Conservation (phyloP, 208 protist species). For the Acanthamoeba divionensis region DNA sequence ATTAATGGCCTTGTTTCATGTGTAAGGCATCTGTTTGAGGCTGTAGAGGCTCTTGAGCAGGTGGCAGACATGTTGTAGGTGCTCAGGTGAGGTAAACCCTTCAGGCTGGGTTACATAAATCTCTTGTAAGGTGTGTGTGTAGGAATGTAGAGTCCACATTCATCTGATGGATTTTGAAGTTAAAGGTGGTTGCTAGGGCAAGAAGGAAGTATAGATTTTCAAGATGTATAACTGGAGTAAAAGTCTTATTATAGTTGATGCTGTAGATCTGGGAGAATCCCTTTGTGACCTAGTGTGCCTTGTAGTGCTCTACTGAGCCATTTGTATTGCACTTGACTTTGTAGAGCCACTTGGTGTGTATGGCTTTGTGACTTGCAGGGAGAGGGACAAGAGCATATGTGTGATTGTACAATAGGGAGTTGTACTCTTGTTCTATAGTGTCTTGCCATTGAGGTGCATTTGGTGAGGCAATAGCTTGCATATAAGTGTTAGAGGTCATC, state of each 20-base stretch:
- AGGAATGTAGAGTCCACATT: conserved; percentile 5
- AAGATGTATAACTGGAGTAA: neutral
- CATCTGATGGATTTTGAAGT: too few relatives aligned
- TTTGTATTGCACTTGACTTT: neutral
- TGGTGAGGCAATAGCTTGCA: too few relatives aligned
- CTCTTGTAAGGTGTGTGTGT: neutral
- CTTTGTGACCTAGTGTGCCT: neutral
- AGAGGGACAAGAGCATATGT: too few relatives aligned
- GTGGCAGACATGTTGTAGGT: neutral
- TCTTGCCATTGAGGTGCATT: too few relatives aligned
- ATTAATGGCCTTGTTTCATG: too few relatives aligned
- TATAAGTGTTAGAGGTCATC: too few relatives aligned
- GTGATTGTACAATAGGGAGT: too few relatives aligned
- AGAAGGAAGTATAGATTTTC: neutral
- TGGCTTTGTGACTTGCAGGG: neutral
- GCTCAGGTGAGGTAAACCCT: neutral
- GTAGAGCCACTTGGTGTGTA: neutral
- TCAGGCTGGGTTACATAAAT: neutral
- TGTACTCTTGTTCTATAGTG: too few relatives aligned
- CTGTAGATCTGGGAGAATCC: neutral
- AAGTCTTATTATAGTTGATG: conserved; percentile 2
- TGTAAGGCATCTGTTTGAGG: too few relatives aligned
- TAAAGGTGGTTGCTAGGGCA: neutral
- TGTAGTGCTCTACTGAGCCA: neutral
- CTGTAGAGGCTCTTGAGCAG: too few relatives aligned